Evolutionary conservation across 2,329 filamentous ascomycete species (phyloP).

Genomic region (Lachnellula suecica): DNA sequence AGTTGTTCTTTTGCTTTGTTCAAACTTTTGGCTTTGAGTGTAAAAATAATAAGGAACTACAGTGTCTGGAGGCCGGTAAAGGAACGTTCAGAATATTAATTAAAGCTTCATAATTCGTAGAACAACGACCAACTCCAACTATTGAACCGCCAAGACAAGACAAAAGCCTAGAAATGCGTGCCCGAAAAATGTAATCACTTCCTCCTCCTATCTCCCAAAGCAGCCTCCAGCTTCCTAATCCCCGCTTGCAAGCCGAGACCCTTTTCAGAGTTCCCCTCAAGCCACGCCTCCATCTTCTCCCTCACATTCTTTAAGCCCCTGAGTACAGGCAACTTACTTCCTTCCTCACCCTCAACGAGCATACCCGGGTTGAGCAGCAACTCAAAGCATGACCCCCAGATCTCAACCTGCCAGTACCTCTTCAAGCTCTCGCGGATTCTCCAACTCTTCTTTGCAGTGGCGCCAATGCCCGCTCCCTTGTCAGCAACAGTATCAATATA

Average conservation of each 20-base stretch:
- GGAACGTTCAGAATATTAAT: not conserved
- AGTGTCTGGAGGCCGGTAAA: too few relatives aligned
- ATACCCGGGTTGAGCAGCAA: conserved; percentile 79
- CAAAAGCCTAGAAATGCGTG: not conserved
- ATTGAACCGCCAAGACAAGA: not conserved
- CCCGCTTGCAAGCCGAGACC: conserved; percentile 71
- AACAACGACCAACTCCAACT: not conserved
- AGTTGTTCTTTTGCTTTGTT: too few relatives aligned
- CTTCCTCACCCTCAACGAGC: conserved; percentile 65
- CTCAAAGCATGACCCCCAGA: conserved; percentile 84
- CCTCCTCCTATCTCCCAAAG: conserved; percentile 20
- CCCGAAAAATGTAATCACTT: conserved; percentile 2
- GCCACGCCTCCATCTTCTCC: conserved; percentile 80
- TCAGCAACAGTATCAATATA: conserved; percentile 80
- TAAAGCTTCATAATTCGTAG: not conserved
- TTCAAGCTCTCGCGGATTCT: conserved; percentile 81
- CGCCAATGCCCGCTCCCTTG: conserved; percentile 54
- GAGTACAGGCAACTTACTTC: conserved; percentile 68
- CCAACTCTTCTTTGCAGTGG: conserved; percentile 63
- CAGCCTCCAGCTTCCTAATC: conserved; percentile 59
- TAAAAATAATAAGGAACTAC: too few relatives aligned
- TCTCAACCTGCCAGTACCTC: conserved; percentile 93
- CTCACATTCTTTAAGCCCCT: conserved; percentile 67
- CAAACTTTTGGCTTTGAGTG: too few relatives aligned
- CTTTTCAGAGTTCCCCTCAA: conserved; percentile 79